These are phyloP conservation scores for Iris pallida DNA, from an alignment of 116 monocot species.

Conservation along the genomic window DNA sequence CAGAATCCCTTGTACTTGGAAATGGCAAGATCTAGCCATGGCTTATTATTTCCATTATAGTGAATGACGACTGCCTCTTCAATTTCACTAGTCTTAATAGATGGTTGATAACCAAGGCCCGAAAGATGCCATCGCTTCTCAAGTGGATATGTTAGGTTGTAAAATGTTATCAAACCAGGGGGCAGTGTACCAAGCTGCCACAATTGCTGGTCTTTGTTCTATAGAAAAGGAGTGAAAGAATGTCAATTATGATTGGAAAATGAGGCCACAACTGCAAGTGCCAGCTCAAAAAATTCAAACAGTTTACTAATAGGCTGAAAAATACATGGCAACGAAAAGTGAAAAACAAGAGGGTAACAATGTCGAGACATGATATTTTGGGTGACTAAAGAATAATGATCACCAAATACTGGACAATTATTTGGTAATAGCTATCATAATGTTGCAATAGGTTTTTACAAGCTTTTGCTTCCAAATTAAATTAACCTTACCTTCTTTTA, in stretches of 20 bases:
- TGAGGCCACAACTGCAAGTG: neutral
- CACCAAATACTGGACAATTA: no score
- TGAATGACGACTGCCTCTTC: constrained; percentile 68
- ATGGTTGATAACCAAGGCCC: constrained; percentile 70
- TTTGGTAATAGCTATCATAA: no score
- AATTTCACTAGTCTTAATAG: constrained; percentile 34
- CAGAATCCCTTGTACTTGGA: constrained; percentile 59
- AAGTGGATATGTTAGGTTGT: constrained; percentile 60
- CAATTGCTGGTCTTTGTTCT: constrained; percentile 71
- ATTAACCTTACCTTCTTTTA: no score
- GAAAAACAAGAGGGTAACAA: no score
- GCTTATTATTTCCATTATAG: constrained; percentile 82
- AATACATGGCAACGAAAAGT: no score
- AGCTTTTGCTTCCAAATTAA: no score
- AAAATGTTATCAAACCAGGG: constrained; percentile 74
- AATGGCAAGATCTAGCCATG: constrained; percentile 74
- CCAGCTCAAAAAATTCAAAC: neutral
- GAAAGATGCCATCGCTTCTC: constrained; percentile 68
- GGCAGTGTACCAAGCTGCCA: constrained; percentile 84
- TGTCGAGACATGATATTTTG: no score
- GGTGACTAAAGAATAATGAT: no score
- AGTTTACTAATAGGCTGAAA: no score
- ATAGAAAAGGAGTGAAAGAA: constrained; percentile 5
- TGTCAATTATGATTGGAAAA: neutral
- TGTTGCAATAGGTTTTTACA: no score